Base-by-base conservation (phyloP, 495 filamentous ascomycete species). In the Penicillium malachiteum region DNA sequence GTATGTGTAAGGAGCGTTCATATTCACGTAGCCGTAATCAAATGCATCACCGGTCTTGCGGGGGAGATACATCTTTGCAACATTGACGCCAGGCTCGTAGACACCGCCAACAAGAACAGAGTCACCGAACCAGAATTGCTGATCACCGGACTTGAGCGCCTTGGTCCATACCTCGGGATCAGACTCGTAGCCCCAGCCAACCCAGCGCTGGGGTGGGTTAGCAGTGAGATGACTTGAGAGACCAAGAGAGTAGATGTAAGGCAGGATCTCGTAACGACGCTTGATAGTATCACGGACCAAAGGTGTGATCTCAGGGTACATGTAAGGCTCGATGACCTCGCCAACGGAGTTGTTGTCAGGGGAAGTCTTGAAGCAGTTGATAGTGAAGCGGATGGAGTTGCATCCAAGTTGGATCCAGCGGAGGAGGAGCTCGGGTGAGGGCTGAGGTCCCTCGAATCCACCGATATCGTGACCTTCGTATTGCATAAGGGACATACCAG, bases 321-420 rank as follows among this genome's bases (percentile, higher is more conserved):
- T 87, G 81, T 82, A 88, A 2, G 85, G 85, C 67, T 87, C 85
- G 52, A 88, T 89, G 10, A 89, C 84, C 5, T 87, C 85, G 12
- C 85, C 85, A 51, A 84, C 71, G 3, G 74, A 70, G 61, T 79
- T 87, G 59, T 87, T 78, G 9, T 79, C 70, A 2, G 77, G 74
- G 9, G 80, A 79, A 5, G 86, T 88, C 67, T 89, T 89, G 78
- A 85, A 89, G 66, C 85, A 88, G 70, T 89, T 89, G 73, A 89
- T 88, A 7, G 86, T 82, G 64, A 87, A 88, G 6, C 84, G 84
- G 4, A 84, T 76, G 13, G 84, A 86, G 71, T 87, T 78, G 65
- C 84, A 81, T 21, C 85, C 86, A 3, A 87, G 75, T 60, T 89
- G 86, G 48, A 87, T 74, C 86, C 86, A 89, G 33, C 86, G 81